Evolutionary conservation across 1,284 basidiomycete genomes (phyloP).

Genomic region (Cystobasidium sp.): DNA sequence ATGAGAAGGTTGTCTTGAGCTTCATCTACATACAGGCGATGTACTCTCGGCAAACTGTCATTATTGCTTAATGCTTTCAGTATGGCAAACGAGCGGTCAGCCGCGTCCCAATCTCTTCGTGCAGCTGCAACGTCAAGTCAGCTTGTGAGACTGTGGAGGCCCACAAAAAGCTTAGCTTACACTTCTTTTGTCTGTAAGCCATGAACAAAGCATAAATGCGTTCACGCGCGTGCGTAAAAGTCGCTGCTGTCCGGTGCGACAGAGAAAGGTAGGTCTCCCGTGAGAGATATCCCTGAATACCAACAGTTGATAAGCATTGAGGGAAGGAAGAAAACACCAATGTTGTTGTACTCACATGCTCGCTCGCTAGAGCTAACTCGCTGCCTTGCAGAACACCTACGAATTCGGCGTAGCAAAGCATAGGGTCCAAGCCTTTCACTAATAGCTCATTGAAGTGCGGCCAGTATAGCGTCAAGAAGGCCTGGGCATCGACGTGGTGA

Average conservation of each 20-base stretch:
- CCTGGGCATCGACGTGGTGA: constrained; percentile 61
- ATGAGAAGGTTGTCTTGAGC: constrained; percentile 72
- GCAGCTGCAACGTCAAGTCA: neutral
- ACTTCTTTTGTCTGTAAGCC: constrained; percentile 63
- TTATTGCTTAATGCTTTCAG: constrained; percentile 58
- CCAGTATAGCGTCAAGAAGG: constrained; percentile 68
- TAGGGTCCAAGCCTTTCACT: constrained; percentile 66
- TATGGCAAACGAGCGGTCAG: constrained; percentile 68
- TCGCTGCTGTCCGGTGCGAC: constrained; percentile 61
- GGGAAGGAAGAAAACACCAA: neutral
- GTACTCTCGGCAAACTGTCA: constrained; percentile 59
- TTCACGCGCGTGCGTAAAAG: constrained; percentile 63
- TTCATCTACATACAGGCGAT: constrained; percentile 68
- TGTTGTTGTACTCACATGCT: constrained; percentile 22
- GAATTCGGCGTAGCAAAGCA: constrained; percentile 70
- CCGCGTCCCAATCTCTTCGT: constrained; percentile 64
- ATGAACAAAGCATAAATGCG: constrained; percentile 66
- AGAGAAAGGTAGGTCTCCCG: constrained; percentile 61
- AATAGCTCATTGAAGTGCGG: constrained; percentile 65
- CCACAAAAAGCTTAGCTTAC: constrained; percentile 13
- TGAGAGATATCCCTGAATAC: constrained; percentile 59
- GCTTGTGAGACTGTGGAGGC: too few species aligned
- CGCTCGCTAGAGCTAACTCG: constrained; percentile 60
- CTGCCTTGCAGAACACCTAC: constrained; percentile 73
- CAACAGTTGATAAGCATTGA: neutral